Evolutionary conservation across 176 grass and related monocot species (phyloP), one percentile per base, ranked within the genome.

Genomic region (Otatea glauca): DNA sequence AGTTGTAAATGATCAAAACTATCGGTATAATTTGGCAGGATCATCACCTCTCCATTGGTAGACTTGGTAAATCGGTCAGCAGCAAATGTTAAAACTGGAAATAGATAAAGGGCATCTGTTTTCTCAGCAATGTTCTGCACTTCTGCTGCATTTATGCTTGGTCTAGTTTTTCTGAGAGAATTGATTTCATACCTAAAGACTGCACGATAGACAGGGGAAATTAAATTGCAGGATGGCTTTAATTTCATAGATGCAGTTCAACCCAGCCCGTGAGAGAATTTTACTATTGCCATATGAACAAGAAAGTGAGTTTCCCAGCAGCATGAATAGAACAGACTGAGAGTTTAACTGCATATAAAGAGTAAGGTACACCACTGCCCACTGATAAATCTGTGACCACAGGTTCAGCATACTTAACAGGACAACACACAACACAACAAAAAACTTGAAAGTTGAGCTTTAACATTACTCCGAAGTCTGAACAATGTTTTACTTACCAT

Each of bases 401-500:
- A 53, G 21, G 59, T 13, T 37, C 70, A 65, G 14, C 53, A 65
- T 65, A 41, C 25, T 71, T 15, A 78, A 70, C 74, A 79, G 62
- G 49, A 21, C 74, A 86, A 51, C 27, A 59, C 14, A 53, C 12
- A 74, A 47, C 60, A 80, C 62, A 70, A 45, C 6, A 63, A 78
- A 80, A 76, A 68, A 10, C 44, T 50, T 69, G 51, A 23, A 78
- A 83, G 9, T 50, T 34, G 61, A 76, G 35, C 56, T 76, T 64
- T 65, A 76, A 47, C 20, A 55, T 68, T 80, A 37, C 66, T 76
- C 43, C 68, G 68, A 82, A 49, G 59, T 64, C 76, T 85, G 73
- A 62, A 84, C 75, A 88, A 84, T 81, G 76, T 80, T 84, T 84
- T 55, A 75, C 55, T 67, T 9, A 83, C 51, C 17, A 76, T 43